Base-by-base conservation (phyloP, 2,329 filamentous ascomycete genomes). In the Penicillium sp. region DNA sequence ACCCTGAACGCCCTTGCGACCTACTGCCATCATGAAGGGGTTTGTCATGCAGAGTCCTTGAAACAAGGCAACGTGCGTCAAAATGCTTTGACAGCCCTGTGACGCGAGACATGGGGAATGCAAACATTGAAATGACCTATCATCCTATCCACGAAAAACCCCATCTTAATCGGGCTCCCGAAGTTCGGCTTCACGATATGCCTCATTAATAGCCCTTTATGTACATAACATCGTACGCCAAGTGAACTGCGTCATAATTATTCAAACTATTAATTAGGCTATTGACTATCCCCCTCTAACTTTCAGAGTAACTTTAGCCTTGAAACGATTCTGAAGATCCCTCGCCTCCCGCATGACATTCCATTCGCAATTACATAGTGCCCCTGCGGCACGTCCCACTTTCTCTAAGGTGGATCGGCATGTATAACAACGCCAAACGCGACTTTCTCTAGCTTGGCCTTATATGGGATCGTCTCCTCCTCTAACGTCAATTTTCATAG, bases 341-440 rank as follows among this genome's bases (percentile, higher is more conserved):
- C 61, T 65, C 61, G 54, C 63, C 41, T 66, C 59, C 27, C 54
- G 56, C 58, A 62, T 65, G 57, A 40, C 60, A 61, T 61, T 61
- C 57, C 53, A 41, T 48, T 50, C 19, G 27, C 54, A 42, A 50
- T 56, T 54, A 25, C 25, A 25, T 23, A 8, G 42, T 31, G 31
- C 59, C 62, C 64, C 62, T 66, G 56, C 12, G 57, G 58, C 59
- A 60, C 63, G 63, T 64, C 59, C 61, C 62, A 58, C 58, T 60
- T 57, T 54, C 58, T 54, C 54, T 41, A 53, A 43, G 49, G 50
- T 58, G 46, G 58, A 61, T 62, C 59, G 58, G 43, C 58, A 65
- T 65, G 59, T 62, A 54, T 15, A 42, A n/a, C 48, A 31, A 45
- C 58, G 57, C 33, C 37, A 50, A 50, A 55, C 56, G 52, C 62